Conservation (phyloP, 768 basidiomycete genomes). For the Hypholoma fasciculare region DNA sequence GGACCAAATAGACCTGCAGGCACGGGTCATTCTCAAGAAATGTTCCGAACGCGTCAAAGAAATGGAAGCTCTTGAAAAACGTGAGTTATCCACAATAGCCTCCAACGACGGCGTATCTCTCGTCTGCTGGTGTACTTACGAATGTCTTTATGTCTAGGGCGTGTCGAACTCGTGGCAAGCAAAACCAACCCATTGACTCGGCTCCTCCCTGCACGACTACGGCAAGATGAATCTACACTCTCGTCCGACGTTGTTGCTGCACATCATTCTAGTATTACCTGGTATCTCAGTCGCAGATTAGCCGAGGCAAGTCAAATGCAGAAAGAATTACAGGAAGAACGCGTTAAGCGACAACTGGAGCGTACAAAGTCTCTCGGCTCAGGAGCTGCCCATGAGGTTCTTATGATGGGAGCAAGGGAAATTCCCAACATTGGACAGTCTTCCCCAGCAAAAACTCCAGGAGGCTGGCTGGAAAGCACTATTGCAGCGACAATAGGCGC, state of each 20-base stretch:
- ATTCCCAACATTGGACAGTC: neutral
- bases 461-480: constrained; percentile 65
- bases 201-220: constrained; percentile 70
- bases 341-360: constrained; percentile 86
- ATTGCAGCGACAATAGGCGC: constrained; percentile 64
- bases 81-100: constrained; percentile 47
- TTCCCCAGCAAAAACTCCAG: constrained; percentile 19
- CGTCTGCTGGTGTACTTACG: constrained; percentile 13
- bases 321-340: constrained; percentile 92
- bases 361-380: constrained; percentile 82
- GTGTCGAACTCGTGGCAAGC: constrained; percentile 64
- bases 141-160: constrained; percentile 42
- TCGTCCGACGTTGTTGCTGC: constrained; percentile 80
- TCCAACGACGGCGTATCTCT: constrained; percentile 6
- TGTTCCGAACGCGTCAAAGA: constrained; percentile 87
- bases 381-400: constrained; percentile 64
- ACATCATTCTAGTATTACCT: constrained; percentile 90
- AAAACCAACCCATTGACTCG: constrained; percentile 66
- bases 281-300: constrained; percentile 84
- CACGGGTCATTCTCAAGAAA: constrained; percentile 78
- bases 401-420: constrained; percentile 39
- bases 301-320: constrained; percentile 77
- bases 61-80: constrained; percentile 87
- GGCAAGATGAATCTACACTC: constrained; percentile 51
- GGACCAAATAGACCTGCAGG: constrained; percentile 94